Conservation (phyloP, 371 early-diverging fungal genomes). For the Mortierella sp. region DNA sequence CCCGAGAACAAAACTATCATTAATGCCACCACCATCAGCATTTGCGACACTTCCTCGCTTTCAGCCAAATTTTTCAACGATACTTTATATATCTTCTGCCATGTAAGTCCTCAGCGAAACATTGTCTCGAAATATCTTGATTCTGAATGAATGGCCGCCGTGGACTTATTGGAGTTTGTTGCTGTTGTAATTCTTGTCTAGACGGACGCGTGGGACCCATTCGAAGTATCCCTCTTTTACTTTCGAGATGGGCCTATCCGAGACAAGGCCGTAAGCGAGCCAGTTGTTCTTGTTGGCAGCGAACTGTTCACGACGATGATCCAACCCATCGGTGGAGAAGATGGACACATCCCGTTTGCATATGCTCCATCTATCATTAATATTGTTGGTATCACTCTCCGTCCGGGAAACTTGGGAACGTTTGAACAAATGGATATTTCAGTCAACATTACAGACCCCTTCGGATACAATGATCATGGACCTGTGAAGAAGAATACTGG, state of each 20-base stretch:
- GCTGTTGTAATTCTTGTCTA: too few relatives aligned
- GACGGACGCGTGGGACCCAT: too few relatives aligned
- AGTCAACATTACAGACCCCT: constrained; percentile 20
- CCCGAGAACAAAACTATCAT: not conserved
- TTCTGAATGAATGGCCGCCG: too few relatives aligned
- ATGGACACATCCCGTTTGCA: constrained; percentile 5
- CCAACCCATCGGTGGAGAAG: constrained; percentile 14
- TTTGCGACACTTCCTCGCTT: not conserved
- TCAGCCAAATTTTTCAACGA: constrained; percentile 11
- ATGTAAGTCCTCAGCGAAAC: constrained; percentile 3
- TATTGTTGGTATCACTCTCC: too few relatives aligned
- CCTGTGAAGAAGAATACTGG: not conserved
- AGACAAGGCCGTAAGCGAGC: constrained; percentile 6
- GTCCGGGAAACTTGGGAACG: not conserved
- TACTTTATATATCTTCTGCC: constrained; percentile 23
- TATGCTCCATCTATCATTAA: not conserved
- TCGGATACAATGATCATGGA: not conserved
- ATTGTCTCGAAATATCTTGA: too few relatives aligned
- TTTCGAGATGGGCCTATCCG: not conserved
- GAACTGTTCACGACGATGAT: constrained; percentile 4
- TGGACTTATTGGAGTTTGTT: too few relatives aligned
- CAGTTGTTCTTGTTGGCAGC: not conserved
- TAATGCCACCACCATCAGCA: constrained; percentile 5
- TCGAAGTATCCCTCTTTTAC: too few relatives aligned
- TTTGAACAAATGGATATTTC: not conserved